Conservation (phyloP, 129 eudicot genomes). For the Flaveria bidentis region DNA sequence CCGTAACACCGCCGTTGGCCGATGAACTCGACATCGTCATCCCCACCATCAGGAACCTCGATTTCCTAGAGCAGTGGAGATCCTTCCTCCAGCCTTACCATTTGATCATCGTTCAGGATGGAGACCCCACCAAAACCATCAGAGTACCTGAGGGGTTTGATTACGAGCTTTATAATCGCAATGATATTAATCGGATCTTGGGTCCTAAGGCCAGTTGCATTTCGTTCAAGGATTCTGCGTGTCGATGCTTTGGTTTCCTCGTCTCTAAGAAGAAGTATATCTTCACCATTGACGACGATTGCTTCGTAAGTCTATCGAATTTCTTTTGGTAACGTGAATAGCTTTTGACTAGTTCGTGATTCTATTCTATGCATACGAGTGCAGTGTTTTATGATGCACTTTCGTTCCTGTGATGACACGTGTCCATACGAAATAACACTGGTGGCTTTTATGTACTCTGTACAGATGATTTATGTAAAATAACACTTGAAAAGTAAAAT, state of each 20-base stretch:
- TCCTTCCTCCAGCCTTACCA: slow-evolving; percentile 71
- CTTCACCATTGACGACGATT: slow-evolving; percentile 79
- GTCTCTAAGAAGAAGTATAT: slow-evolving; percentile 78
- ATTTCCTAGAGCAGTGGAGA: slow-evolving; percentile 74
- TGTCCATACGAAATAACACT: too few species aligned
- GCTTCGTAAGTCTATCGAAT: slow-evolving; percentile 57
- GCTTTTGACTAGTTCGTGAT: too few species aligned
- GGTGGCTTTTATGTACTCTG: too few species aligned
- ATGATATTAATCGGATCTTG: slow-evolving; percentile 64
- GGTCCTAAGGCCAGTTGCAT: slow-evolving; percentile 77
- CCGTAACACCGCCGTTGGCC: slow-evolving; percentile 44
- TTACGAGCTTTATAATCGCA: slow-evolving; percentile 71
- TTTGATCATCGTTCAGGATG: slow-evolving; percentile 76
- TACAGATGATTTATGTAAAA: too few species aligned
- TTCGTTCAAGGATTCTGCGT: slow-evolving; percentile 82
- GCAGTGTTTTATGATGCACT: too few species aligned
- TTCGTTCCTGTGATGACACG: too few species aligned
- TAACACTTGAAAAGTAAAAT: too few species aligned
- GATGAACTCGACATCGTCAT: slow-evolving; percentile 74
- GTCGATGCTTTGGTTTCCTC: slow-evolving; percentile 72
- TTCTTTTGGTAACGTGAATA: too few species aligned
- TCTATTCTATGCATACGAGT: too few species aligned
- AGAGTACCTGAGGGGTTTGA: slow-evolving; percentile 68
- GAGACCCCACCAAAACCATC: slow-evolving; percentile 63
- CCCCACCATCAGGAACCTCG: slow-evolving; percentile 71